Conservation (phyloP, 2,329 filamentous ascomycete genomes). For the Amphichorda felina region DNA sequence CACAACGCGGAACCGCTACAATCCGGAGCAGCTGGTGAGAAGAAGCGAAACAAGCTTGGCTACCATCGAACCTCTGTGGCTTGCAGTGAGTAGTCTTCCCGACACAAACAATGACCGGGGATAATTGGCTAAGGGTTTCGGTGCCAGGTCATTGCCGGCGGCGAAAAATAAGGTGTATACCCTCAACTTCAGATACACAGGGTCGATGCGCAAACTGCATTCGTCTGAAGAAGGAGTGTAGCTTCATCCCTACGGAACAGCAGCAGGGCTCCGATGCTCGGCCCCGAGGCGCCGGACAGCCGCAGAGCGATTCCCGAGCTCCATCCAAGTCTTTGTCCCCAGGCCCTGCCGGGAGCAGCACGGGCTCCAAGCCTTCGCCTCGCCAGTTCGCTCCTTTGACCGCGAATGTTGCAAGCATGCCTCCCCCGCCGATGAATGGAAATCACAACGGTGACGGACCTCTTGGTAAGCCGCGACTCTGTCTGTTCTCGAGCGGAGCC, state of each 20-base stretch:
- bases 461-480: not conserved
- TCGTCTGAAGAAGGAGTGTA: constrained; percentile 86
- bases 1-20: constrained; percentile 15
- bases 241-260: constrained; percentile 82
- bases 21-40: constrained; percentile 29
- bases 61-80: constrained; percentile 94
- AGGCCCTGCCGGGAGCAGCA: not conserved
- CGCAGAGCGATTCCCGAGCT: not conserved
- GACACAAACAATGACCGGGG: not conserved
- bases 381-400: not conserved
- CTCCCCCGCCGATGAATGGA: not conserved
- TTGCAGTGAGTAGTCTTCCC: constrained; percentile 59
- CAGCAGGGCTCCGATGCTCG: constrained; percentile 36
- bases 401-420: not conserved
- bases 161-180: constrained; percentile 85
- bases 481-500: too few species aligned
- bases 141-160: constrained; percentile 72
- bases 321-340: not conserved
- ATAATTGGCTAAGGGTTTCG: not conserved
- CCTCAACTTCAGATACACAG: constrained; percentile 59
- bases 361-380: not conserved
- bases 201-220: constrained; percentile 88
- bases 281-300: not conserved
- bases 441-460: not conserved
- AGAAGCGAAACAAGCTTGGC: constrained; percentile 76